Percentiles rank a stretch among this genome's conserved stretches.
phyloP scores from a whole-genome alignment of 129 eudicot genomes.

The Centaurea solstitialis region DNA sequence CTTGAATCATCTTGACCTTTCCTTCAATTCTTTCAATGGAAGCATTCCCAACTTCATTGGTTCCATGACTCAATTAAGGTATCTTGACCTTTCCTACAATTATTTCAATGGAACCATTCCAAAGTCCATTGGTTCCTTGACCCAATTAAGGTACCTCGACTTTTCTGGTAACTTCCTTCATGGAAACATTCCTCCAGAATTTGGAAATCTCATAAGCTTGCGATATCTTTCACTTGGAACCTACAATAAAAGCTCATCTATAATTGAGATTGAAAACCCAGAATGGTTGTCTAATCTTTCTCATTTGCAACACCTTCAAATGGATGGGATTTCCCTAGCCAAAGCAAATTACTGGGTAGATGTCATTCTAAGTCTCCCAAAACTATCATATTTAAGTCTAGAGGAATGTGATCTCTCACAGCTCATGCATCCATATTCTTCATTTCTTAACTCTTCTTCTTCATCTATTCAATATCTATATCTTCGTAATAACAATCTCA shows the following conservation, averaged over 20 bases:
- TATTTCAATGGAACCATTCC: background rate
- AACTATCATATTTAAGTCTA: slow-evolving; percentile 11
- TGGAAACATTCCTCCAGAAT: slow-evolving; percentile 27
- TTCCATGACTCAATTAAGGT: too few species aligned
- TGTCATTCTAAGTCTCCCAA: background rate
- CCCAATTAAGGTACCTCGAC: slow-evolving; percentile 1
- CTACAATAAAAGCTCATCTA: background rate
- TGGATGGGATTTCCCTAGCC: background rate
- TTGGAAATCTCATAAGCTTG: slow-evolving; percentile 34
- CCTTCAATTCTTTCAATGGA: too few species aligned
- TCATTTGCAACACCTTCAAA: background rate
- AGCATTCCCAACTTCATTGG: too few species aligned
- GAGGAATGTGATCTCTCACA: background rate
- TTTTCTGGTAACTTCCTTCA: background rate
- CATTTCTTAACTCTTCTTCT: slow-evolving; percentile 3
- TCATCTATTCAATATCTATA: background rate
- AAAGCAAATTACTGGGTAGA: slow-evolving; percentile 17
- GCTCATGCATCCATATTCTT: background rate
- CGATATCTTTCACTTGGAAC: background rate
- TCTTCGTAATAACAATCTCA: background rate
- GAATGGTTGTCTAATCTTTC: slow-evolving; percentile 23
- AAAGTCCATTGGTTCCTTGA: slow-evolving; percentile 7
- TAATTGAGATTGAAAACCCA: background rate
- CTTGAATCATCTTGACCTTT: slow-evolving; percentile 10
- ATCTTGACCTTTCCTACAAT: background rate